Evolutionary conservation across 2,329 filamentous ascomycete genomes (phyloP), one percentile per base, ranked within the genome.

Genomic region (Colletotrichum lini): DNA sequence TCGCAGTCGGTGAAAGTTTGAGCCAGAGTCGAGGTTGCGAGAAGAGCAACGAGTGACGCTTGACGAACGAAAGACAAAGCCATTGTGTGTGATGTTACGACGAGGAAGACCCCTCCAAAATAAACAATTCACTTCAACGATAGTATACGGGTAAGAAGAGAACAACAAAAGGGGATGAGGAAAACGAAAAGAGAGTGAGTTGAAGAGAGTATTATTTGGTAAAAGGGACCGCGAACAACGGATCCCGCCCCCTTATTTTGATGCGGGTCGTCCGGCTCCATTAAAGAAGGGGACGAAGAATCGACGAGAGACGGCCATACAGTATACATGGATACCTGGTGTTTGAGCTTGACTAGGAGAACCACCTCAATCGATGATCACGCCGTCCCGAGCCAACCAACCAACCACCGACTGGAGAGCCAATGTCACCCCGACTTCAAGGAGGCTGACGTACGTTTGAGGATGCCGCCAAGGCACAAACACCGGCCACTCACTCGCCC

Each of bases 391-490:
- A 45, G 53, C 54, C 15, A 16, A 30, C 23, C 50, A 44, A 30
- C 44, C 40, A 49, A 49, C 63, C 40, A 45, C 16, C 26, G 26
- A 23, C 35, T 15, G 15, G 7, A 15, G 40, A 15, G 40, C 35
- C 47, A 38, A 21, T 40, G 30, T 21, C 44, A 50, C 35, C 35
- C 64, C 50, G 57, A 38, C 26, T 49, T n/a, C 68, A 42, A 64
- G 68, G 65, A 64, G 68, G 68, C 68, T 71, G 68, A 68, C 65
- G 68, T 69, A 69, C n/a, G 69, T 72, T 72, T 68, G 69, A 72
- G 65, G 53, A 49, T 49, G 16, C 21, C n/a, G 40, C 26, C 69
- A 42, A 69, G 30, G 52, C 64, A 47, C 52, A 63, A 6, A 30
- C 38, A 49, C 15, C 53, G 58, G 52, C 45, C 58, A 60, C 50